These are phyloP conservation scores for Paspalum vaginatum DNA, from an alignment of 176 grass and related monocot genomes.

Conservation along the genomic window DNA sequence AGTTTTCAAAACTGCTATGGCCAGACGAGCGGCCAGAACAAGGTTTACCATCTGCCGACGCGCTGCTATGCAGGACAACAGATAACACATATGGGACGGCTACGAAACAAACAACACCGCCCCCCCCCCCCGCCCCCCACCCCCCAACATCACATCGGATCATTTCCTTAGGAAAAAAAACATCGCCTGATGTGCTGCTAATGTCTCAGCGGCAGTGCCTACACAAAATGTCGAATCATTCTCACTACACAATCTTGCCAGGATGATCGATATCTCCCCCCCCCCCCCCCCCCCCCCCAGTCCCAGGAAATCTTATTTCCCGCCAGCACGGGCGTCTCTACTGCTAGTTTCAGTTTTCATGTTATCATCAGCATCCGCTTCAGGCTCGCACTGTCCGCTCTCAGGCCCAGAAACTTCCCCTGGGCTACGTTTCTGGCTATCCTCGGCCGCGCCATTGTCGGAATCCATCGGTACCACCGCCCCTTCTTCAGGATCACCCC, in stretches of 20 bases:
- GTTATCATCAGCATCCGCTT: constrained; percentile 56
- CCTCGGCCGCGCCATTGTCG: constrained; percentile 47
- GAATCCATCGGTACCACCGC: constrained; percentile 75
- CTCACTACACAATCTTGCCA: neutral
- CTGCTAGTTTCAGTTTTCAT: constrained; percentile 36
- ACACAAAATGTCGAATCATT: too few relatives aligned
- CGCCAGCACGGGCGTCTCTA: constrained; percentile 23
- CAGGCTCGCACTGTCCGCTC: constrained; percentile 65
- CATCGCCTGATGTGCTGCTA: too few relatives aligned
- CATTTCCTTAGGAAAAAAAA: too few relatives aligned
- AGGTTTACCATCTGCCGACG: neutral
- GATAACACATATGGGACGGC: neutral
- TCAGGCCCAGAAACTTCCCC: constrained; percentile 72
- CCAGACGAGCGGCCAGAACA: neutral
- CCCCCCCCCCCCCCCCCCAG: too few relatives aligned
- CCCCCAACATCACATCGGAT: neutral
- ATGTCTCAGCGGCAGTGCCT: too few relatives aligned
- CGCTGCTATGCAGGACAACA: neutral
- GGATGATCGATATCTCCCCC: constrained; percentile 6
- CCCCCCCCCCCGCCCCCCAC: too few relatives aligned
- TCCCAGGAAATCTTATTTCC: too few relatives aligned
- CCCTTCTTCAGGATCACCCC: constrained; percentile 82
- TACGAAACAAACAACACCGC: neutral
- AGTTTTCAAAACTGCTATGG: neutral
- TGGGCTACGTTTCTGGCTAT: constrained; percentile 75